phyloP scores from a whole-genome alignment of 768 basidiomycete species.

The Astraeus odoratus region DNA sequence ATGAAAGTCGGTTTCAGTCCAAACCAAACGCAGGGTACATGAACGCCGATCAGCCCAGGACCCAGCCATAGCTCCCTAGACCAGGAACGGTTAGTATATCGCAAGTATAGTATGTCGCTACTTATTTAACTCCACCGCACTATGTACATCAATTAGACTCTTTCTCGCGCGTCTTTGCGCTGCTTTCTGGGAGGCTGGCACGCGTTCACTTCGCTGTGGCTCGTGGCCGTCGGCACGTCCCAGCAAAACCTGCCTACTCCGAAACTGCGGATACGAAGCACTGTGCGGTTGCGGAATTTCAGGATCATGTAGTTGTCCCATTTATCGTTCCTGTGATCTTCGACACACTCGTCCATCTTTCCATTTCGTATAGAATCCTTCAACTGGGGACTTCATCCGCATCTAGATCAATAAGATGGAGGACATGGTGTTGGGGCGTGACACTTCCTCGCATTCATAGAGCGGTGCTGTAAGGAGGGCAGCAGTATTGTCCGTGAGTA shows the following conservation, averaged over 20 bases:
- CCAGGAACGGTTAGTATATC: too few relatives aligned
- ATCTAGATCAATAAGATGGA: slow-evolving; percentile 5
- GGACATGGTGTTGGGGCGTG: slow-evolving; percentile 14
- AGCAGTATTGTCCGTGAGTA: slow-evolving; percentile 30
- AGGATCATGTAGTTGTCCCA: slow-evolving; percentile 13
- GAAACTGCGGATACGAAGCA: slow-evolving; percentile 24
- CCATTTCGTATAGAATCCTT: slow-evolving; percentile 20
- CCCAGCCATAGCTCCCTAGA: too few relatives aligned
- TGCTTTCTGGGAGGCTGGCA: slow-evolving; percentile 18
- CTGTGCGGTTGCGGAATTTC: slow-evolving; percentile 16
- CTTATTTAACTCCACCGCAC: too few relatives aligned
- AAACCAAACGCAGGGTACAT: too few relatives aligned
- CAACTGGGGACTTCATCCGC: slow-evolving; percentile 10
- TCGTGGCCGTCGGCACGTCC: slow-evolving; percentile 15
- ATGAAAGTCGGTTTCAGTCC: too few relatives aligned
- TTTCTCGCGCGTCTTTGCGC: slow-evolving; percentile 27
- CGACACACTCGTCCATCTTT: slow-evolving; percentile 27
- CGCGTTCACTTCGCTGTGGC: slow-evolving; percentile 22
- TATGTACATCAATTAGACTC: too few relatives aligned
- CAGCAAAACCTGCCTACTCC: slow-evolving; percentile 9
- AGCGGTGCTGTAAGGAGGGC: slow-evolving; percentile 24
- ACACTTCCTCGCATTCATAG: slow-evolving; percentile 20
- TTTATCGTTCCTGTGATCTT: slow-evolving; percentile 16
- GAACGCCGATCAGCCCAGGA: too few relatives aligned
- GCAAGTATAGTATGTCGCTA: too few relatives aligned